Evolutionary conservation across 208 protist species (phyloP), one percentile per base, ranked within the genome.

Genomic region (Angomonas deanei): DNA sequence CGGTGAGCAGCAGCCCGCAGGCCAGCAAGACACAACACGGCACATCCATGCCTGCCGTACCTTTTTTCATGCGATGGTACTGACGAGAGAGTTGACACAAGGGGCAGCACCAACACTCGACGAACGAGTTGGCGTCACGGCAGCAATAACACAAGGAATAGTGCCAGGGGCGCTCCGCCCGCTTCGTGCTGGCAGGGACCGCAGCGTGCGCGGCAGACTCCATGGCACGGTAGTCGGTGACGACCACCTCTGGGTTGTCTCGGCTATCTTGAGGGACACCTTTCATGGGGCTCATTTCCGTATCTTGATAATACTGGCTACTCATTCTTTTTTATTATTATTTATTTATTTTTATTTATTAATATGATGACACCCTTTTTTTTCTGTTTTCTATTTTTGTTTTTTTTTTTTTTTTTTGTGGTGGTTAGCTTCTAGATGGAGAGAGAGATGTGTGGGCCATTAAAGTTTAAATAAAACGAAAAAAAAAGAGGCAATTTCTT

Each of bases 41-140:
- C 3, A 4, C 6, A 24, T 46, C n/a, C 3, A 49, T 11, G 11
- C n/a, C 13, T 31, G n/a, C 26, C 10, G n/a, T 17, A 2, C 30
- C 30, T 31, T 50, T 47, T 21, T 62, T 31, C 34, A 52, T 15
- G 3, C 26, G 39, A 15, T 39, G n/a, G 23, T 21, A 39, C 57
- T 62, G 57, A 4, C 57, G 57, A 17, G 57, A 39, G 21, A 49
- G 15, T 24, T 62, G 57, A 49, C 57, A 62, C 33, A 33, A 62
- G 27, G 10, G 32, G 53, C 33, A 56, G 17, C 33, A n/a, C 48
- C 34, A 23, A 2, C 23, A n/a, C 6, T 48, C 63, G 17, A 34
- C 3, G 34, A 2, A 68, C 8, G 27, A 38, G 5, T 19, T 11
- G 15, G 4, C 19, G 28, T 56, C 50, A 15, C 30, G 50, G 5